Conservation (phyloP, 2,329 filamentous ascomycete genomes). For the Chrysoporthe puriensis region DNA sequence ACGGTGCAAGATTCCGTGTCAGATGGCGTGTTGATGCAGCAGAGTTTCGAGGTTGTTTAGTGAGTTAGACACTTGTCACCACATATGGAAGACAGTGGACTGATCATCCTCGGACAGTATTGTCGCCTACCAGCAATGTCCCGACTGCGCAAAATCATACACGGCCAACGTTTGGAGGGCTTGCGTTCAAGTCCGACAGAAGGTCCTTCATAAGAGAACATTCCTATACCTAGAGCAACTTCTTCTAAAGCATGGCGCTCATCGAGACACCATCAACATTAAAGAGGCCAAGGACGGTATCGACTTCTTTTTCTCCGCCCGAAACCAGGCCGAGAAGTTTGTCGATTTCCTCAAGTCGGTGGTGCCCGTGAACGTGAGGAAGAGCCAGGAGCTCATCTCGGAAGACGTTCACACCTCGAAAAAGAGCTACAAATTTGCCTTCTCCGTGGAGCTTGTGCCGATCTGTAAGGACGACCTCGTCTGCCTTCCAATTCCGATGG, state of each 20-base stretch:
- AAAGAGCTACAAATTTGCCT: conserved; percentile 94
- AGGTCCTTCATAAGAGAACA: conserved; percentile 90
- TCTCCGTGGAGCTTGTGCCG: conserved; percentile 84
- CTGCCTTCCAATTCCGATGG: conserved; percentile 86
- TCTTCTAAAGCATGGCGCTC: conserved; percentile 90
- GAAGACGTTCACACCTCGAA: conserved; percentile 89
- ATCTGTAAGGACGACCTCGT: conserved; percentile 98
- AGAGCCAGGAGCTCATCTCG: conserved; percentile 75
- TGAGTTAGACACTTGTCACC: neutral
- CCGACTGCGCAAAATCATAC: conserved; percentile 93
- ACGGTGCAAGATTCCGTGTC: conserved; percentile 78
- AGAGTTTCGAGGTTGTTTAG: conserved; percentile 93
- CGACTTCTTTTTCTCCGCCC: conserved; percentile 89
- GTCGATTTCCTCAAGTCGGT: conserved; percentile 80
- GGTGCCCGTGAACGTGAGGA: conserved; percentile 62
- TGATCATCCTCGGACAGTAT: conserved; percentile 45
- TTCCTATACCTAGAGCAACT: conserved; percentile 81
- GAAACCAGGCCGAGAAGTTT: conserved; percentile 83
- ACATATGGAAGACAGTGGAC: too few relatives aligned
- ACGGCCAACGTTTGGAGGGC: conserved; percentile 96
- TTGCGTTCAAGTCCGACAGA: conserved; percentile 92
- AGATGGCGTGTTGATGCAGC: conserved; percentile 75
- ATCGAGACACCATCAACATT: conserved; percentile 95
- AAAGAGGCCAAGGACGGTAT: conserved; percentile 92
- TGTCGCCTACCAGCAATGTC: conserved; percentile 89